phyloP scores from a whole-genome alignment of 2,329 filamentous ascomycete genomes.

The Metarhizium robertsii region DNA sequence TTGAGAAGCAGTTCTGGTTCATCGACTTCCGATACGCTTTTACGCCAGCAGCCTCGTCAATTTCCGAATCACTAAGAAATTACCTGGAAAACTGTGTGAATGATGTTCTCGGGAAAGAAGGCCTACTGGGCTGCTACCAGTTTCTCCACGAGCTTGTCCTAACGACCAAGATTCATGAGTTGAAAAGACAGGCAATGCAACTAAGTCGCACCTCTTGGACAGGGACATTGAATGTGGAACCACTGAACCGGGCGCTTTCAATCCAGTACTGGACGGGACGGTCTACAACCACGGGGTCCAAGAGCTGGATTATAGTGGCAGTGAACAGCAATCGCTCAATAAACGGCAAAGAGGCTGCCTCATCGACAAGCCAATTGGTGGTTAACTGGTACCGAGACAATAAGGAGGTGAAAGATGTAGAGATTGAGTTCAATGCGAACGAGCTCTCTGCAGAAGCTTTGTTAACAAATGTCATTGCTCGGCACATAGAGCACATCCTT shows the following conservation, averaged over 20 bases:
- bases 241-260: conserved; percentile 70
- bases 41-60: conserved; percentile 50
- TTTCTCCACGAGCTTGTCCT: conserved; percentile 81
- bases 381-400: conserved; percentile 80
- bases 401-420: conserved; percentile 59
- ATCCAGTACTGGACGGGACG: conserved; percentile 84
- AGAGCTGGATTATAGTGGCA: conserved; percentile 88
- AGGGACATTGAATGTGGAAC: conserved; percentile 66
- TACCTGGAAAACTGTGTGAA: conserved; percentile 68
- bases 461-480: conserved; percentile 63
- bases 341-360: conserved; percentile 28
- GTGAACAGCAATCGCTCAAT: conserved; percentile 56
- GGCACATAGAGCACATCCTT: conserved; percentile 65
- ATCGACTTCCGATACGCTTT: conserved; percentile 86
- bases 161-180: conserved; percentile 80
- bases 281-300: conserved; percentile 41
- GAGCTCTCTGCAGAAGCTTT: conserved; percentile 66
- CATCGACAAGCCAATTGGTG: conserved; percentile 44
- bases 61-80: conserved; percentile 54
- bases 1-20: conserved; percentile 81
- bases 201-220: conserved; percentile 67
- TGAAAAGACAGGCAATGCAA: conserved; percentile 66
- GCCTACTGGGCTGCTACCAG: conserved; percentile 72
- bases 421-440: conserved; percentile 57
- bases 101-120: conserved; percentile 55